phyloP scores from a whole-genome alignment of 2,329 filamentous ascomycete genomes.

The Sphaceloma murrayae region DNA sequence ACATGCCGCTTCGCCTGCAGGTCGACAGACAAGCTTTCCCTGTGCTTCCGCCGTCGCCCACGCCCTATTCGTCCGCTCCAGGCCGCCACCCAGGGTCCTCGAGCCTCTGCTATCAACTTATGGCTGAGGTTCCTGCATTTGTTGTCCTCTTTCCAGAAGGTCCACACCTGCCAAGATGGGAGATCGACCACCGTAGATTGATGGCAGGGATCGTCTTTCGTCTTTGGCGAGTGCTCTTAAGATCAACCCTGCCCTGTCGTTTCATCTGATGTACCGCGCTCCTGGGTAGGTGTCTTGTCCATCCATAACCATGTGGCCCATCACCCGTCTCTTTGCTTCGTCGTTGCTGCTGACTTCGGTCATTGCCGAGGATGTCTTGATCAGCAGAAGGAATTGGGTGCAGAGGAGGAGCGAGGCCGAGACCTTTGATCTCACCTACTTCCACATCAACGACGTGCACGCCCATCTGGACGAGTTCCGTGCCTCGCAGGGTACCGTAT shows the following conservation, averaged over 20 bases:
- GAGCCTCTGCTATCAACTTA: neutral
- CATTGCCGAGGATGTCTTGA: slow-evolving; percentile 21
- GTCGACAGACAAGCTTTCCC: slow-evolving; percentile 3
- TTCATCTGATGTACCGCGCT: neutral
- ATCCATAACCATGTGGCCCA: neutral
- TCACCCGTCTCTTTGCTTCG: slow-evolving; percentile 2
- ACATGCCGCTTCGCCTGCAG: neutral
- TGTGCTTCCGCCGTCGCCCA: neutral
- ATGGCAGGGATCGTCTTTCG: neutral
- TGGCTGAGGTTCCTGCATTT: slow-evolving; percentile 6
- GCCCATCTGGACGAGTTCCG: slow-evolving; percentile 56
- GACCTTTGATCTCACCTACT: slow-evolving; percentile 41
- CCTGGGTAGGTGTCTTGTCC: neutral
- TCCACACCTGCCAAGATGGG: slow-evolving; percentile 11
- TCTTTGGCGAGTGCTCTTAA: neutral
- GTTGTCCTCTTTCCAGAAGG: slow-evolving; percentile 9
- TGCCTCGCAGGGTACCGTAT: slow-evolving; percentile 30
- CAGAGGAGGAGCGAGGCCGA: slow-evolving; percentile 22
- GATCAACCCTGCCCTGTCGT: slow-evolving; percentile 1
- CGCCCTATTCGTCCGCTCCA: slow-evolving; percentile 1
- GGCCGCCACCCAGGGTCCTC: slow-evolving; percentile 2
- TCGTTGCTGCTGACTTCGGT: slow-evolving; percentile 5
- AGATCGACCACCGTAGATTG: slow-evolving; percentile 3
- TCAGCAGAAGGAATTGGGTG: slow-evolving; percentile 20
- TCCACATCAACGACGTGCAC: slow-evolving; percentile 62